Percentiles rank a stretch among this genome's conserved stretches.
Conservation (phyloP, 2,329 filamentous ascomycete species). For the Hymenoscyphus albidus region DNA sequence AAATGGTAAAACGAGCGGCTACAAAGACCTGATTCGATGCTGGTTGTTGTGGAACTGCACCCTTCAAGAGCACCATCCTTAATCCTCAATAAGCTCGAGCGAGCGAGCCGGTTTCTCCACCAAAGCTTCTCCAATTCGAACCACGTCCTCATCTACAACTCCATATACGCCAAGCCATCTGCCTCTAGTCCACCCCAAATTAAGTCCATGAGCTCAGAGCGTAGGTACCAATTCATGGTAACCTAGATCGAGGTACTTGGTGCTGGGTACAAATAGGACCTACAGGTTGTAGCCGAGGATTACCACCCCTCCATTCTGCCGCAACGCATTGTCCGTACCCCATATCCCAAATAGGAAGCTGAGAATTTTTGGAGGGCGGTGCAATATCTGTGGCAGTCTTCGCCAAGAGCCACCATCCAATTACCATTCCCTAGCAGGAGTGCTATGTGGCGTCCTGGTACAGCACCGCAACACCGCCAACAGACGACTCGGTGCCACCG, state of each 20-base stretch:
- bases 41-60: not conserved
- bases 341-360: conserved; percentile 20
- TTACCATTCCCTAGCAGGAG: not conserved
- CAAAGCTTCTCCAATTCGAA: conserved; percentile 1
- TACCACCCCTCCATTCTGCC: conserved; percentile 12
- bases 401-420: not conserved
- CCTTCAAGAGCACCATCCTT: not conserved
- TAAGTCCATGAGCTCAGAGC: not conserved
- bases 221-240: not conserved
- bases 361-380: conserved; percentile 1
- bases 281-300: not conserved
- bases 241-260: not conserved
- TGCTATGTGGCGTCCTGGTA: conserved; percentile 10
- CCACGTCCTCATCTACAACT: not conserved
- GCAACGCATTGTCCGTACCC: conserved; percentile 1
- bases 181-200: not conserved
- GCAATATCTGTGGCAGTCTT: conserved; percentile 2
- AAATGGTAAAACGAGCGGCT: not conserved
- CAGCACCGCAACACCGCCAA: not conserved
- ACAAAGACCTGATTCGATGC: not conserved
- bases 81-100: not conserved
- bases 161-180: not conserved
- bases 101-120: not conserved
- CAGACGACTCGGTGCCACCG: not conserved
- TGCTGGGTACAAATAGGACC: not conserved